Evolutionary conservation across 805 yeast genomes (phyloP), one percentile per base, ranked within the genome.

Genomic region (Yamadazyma phyllophila): DNA sequence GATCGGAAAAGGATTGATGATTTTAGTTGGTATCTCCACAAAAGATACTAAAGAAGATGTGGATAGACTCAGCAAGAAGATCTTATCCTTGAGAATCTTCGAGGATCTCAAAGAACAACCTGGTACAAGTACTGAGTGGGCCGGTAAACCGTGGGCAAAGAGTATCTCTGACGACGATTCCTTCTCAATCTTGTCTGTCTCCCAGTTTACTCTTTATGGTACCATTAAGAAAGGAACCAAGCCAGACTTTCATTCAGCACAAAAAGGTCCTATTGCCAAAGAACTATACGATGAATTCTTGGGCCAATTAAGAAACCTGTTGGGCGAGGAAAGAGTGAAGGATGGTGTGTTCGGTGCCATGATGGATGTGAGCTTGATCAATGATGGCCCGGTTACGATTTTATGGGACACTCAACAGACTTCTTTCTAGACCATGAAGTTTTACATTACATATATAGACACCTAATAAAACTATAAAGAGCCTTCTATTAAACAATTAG

Each of bases 291-390:
- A 81, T 8, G 58, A 62, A 39, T 84, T 88, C 48, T 62, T 87
- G 45, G 40, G 45, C 2, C 59, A 69, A 16, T 64, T 88, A 47
- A 64, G 71, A 48, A 57, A 54, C 1, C 78, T 77, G n/a, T 49
- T 88, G 46, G 76, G 71, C 1, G 81, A 74, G 0, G 60, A 57
- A 5, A 80, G 78, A 39, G 96, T 90, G 2, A 76, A 83, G 51
- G 97, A 91, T 56, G 99, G 99, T 2, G 73, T 80, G 45, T 94
- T 94, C 61, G 99, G 98, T 0, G 98, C 92, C 9, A 88, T 92
- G 96, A 94, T 94, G 99, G 96, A 88, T 51, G 97, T 95, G 12
- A 77, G 77, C 1, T 65, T 92, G 49, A 81, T 84, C 11, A 94
- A 94, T 58, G 97, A 92, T 57, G 98, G 98, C 1, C 98, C 98